phyloP scores from a whole-genome alignment of 2,329 filamentous ascomycete species.

The Gaeumannomyces tritici region DNA sequence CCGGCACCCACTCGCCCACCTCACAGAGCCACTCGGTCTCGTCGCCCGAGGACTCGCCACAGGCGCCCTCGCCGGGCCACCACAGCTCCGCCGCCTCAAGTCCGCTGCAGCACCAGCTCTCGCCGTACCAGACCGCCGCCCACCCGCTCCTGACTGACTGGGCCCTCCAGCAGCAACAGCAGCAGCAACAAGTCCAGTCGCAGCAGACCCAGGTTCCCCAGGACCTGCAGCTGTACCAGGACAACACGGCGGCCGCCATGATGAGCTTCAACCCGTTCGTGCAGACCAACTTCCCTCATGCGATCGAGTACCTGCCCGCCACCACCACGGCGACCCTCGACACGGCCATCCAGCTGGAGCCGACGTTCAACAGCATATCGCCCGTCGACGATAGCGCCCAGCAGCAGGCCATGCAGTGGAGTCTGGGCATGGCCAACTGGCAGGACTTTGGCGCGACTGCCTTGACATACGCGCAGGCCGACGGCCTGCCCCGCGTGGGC shows the following conservation, averaged over 20 bases:
- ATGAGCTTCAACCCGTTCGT: conserved; percentile 43
- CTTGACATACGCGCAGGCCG: conserved; percentile 28
- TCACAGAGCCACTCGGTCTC: conserved; percentile 34
- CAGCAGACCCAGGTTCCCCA: conserved; percentile 27
- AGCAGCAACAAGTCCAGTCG: conserved; percentile 25
- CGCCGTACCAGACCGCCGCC: conserved; percentile 40
- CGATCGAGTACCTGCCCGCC: conserved; percentile 48
- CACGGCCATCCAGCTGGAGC: conserved; percentile 50
- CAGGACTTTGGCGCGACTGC: conserved; percentile 67
- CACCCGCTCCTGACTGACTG: conserved; percentile 50
- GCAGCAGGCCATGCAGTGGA: conserved; percentile 54
- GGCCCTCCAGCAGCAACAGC: conserved; percentile 48
- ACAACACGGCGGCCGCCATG: conserved; percentile 42
- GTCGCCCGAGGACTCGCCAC: conserved; percentile 42
- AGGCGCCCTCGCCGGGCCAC: conserved; percentile 33
- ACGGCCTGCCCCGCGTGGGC: conserved; percentile 31
- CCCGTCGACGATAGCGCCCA: conserved; percentile 40
- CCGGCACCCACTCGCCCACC: conserved; percentile 26
- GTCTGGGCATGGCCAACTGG: conserved; percentile 60
- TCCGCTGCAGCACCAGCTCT: conserved; percentile 44
- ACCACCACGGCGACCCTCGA: conserved; percentile 56
- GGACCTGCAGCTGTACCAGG: conserved; percentile 44
- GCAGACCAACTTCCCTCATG: conserved; percentile 38
- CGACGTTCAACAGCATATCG: conserved; percentile 49
- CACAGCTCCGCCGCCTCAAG: conserved; percentile 41